Evolutionary conservation across 768 basidiomycete genomes (phyloP).

Genomic region (Royoungia palumana): DNA sequence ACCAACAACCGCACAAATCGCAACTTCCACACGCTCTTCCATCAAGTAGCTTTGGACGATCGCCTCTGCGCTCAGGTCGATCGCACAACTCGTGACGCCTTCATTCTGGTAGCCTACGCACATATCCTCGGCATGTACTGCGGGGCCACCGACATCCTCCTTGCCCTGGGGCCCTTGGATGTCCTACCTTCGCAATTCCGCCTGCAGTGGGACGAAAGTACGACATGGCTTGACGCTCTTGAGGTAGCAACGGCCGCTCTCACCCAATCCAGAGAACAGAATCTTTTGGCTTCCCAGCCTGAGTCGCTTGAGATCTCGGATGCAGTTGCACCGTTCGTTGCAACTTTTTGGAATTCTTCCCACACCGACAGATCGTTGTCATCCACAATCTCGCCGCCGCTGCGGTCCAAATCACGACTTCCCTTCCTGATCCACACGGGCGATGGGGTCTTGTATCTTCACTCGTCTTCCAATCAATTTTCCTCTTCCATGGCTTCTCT

Average conservation of each 20-base stretch:
- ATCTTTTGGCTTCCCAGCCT: not conserved
- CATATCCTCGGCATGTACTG: slow-evolving; percentile 24
- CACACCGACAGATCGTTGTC: not conserved
- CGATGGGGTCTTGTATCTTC: slow-evolving; percentile 12
- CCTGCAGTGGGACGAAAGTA: slow-evolving; percentile 17
- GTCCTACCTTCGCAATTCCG: slow-evolving; percentile 8
- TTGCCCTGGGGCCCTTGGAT: slow-evolving; percentile 12
- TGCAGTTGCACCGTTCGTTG: slow-evolving; percentile 7
- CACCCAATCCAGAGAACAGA: not conserved
- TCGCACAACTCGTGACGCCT: slow-evolving; percentile 2
- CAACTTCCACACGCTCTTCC: not conserved
- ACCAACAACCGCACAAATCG: slow-evolving; percentile 12
- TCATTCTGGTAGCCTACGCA: slow-evolving; percentile 21
- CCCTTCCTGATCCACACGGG: slow-evolving; percentile 9
- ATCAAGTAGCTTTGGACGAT: slow-evolving; percentile 3
- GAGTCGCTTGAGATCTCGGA: not conserved
- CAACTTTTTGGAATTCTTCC: slow-evolving; percentile 14
- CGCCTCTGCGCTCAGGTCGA: slow-evolving; percentile 1
- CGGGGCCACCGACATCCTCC: slow-evolving; percentile 16
- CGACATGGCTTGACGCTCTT: slow-evolving; percentile 15
- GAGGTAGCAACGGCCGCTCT: slow-evolving; percentile 7
- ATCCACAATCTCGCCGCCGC: not conserved
- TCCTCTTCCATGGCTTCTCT: slow-evolving; percentile 9
- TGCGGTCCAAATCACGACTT: not conserved
- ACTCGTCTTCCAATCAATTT: slow-evolving; percentile 12